Base-by-base conservation (phyloP, 1,139 yeast species). In the Candida albicans region DNA sequence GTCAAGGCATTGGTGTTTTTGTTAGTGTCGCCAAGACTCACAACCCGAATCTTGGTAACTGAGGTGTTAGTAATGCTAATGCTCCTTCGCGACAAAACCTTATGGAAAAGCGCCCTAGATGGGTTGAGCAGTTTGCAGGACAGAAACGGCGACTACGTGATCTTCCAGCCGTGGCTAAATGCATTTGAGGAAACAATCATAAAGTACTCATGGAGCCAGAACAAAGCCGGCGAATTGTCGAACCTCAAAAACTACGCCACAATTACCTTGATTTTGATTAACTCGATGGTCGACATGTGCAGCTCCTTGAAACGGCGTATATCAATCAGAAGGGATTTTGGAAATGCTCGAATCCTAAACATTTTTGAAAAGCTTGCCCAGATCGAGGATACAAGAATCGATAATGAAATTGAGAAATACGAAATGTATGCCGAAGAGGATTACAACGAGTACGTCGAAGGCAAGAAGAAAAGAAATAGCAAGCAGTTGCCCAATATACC, bases 341-440 rank as follows among this genome's bases (percentile, higher is more conserved):
- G 61, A 15, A 75, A 73, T 33, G 67, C 77, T 1, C 63, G 78
- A 9, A 49, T 79, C 4, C 46, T 57, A 8, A 59, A 58, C 38
- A 59, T 77, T 1, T 71, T 77, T 39, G 72, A 71, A 36, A 65
- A 65, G 38, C 56, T 77, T 12, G 64, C 60, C 40, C 57, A 52
- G 0, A 53, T 78, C 13, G 59, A 68, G 37, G 71, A 70, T 52
- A 64, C 58, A 9, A 65, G 77, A 35, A 65, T 78, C 30, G 61
- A 64, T 42, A 77, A 75, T 42, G 75, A 76, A 46, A 70, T 78
- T 30, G 71, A 69, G 11, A 67, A 66, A 41, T 79, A 74, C 48
- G 70, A 70, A 44, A 58, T 55, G 1, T 64, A 52, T 36, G 75
- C 74, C 1, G 74, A 69, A 38, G 75, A 67, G 9, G 82, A 77